A percentile compares a stretch with the other conserved stretches of the same genome.
Evolutionary conservation across 2,329 filamentous ascomycete species (phyloP).

Genomic region (Colletotrichum chlorophyti): DNA sequence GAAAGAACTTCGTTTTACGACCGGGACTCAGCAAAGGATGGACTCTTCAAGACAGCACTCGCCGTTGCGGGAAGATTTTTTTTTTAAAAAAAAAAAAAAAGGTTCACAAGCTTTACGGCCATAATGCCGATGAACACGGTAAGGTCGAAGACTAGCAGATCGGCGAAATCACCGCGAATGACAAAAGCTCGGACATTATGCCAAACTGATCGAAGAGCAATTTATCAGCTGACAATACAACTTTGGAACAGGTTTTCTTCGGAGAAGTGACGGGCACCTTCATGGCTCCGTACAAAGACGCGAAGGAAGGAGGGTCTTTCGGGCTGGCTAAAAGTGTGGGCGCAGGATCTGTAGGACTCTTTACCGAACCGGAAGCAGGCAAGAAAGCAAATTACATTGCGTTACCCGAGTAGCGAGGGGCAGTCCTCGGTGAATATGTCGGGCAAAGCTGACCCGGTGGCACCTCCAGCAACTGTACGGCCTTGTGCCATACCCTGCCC

Average conservation of each 20-base stretch:
- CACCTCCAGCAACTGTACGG: slow-evolving; percentile 31
- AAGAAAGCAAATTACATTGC: slow-evolving; percentile 12
- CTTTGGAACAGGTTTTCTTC: slow-evolving; percentile 35
- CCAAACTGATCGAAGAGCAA: neutral
- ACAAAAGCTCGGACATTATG: slow-evolving; percentile 21
- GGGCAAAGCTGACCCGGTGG: slow-evolving; percentile 5
- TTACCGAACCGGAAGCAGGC: slow-evolving; percentile 35
- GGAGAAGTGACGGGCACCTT: slow-evolving; percentile 40
- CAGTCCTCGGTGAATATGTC: neutral
- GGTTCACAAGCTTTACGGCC: slow-evolving; percentile 44
- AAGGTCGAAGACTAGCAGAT: slow-evolving; percentile 40
- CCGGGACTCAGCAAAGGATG: too few relatives aligned
- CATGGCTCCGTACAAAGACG: slow-evolving; percentile 38
- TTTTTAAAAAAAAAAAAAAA: too few relatives aligned
- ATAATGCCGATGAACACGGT: slow-evolving; percentile 39
- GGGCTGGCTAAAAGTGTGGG: slow-evolving; percentile 41
- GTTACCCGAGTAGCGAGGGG: neutral
- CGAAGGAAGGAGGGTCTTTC: slow-evolving; percentile 37
- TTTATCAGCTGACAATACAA: neutral
- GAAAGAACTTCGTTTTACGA: too few relatives aligned
- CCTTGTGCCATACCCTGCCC: slow-evolving; percentile 39
- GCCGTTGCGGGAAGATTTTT: too few relatives aligned
- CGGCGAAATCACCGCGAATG: slow-evolving; percentile 38
- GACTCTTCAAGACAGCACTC: too few relatives aligned
- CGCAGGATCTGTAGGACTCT: slow-evolving; percentile 37